These are phyloP conservation scores for Fraxinus sp. DNA, from an alignment of 305 asterid genomes.

Conservation along the genomic window DNA sequence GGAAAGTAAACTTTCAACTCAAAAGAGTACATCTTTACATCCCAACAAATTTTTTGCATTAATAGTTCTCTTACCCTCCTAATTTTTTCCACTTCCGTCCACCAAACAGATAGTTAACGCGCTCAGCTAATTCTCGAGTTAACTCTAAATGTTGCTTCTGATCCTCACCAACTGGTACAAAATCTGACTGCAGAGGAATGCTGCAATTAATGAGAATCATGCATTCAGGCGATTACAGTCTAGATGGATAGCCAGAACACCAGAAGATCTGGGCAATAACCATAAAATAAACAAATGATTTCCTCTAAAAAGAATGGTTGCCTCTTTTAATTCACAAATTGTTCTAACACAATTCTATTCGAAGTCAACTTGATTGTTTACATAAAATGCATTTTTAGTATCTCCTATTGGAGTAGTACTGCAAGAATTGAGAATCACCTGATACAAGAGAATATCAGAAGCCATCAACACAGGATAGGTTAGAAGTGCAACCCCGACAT, in stretches of 20 bases:
- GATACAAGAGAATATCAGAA: slow-evolving; percentile 92
- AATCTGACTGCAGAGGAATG: slow-evolving; percentile 80
- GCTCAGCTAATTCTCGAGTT: slow-evolving; percentile 91
- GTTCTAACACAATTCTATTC: slow-evolving; percentile 4
- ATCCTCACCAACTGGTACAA: slow-evolving; percentile 98
- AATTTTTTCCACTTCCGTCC: slow-evolving; percentile 96
- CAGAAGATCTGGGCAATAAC: slow-evolving; percentile 1
- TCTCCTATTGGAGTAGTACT: neutral
- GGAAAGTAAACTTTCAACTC: slow-evolving; percentile 20
- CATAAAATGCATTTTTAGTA: neutral
- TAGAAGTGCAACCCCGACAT: slow-evolving; percentile 88
- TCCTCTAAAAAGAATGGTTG: neutral
- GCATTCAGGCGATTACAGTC: slow-evolving; percentile 31
- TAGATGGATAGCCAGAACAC: slow-evolving; percentile 4
- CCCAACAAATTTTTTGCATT: slow-evolving; percentile 18
- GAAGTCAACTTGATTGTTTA: slow-evolving; percentile 16
- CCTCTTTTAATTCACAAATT: neutral
- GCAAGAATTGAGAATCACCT: slow-evolving; percentile 44
- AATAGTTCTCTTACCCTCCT: slow-evolving; percentile 74
- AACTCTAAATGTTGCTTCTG: slow-evolving; percentile 98
- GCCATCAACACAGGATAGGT: slow-evolving; percentile 98
- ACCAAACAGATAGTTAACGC: slow-evolving; percentile 79
- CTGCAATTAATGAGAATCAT: slow-evolving; percentile 40
- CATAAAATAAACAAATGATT: slow-evolving; percentile 15
- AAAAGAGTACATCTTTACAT: slow-evolving; percentile 21